phyloP scores from a whole-genome alignment of 257 asterid genomes.

The Handroanthus guayacan region DNA sequence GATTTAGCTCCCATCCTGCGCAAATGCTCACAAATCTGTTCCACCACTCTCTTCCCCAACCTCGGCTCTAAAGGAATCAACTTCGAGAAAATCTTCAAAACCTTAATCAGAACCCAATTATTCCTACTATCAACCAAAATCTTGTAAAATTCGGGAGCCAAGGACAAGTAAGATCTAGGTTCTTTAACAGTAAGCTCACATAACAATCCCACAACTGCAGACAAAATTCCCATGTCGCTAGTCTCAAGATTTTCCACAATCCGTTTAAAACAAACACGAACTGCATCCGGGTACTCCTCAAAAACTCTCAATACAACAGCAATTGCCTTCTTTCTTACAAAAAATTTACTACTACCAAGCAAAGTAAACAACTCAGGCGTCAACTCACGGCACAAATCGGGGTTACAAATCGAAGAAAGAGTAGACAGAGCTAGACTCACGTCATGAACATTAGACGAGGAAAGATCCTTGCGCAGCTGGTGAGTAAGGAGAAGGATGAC shows the following conservation, averaged over 20 bases:
- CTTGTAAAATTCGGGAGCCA: conserved; percentile 92
- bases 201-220: conserved; percentile 85
- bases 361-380: conserved; percentile 76
- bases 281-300: conserved; percentile 81
- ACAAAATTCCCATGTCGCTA: conserved; percentile 66
- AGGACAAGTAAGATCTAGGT: conserved; percentile 82
- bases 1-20: conserved; percentile 81
- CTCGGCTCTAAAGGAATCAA: conserved; percentile 89
- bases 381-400: conserved; percentile 87
- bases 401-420: conserved; percentile 66
- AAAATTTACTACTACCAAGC: conserved; percentile 56
- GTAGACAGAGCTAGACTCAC: conserved; percentile 81
- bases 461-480: conserved; percentile 91
- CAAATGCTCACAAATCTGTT: conserved; percentile 89
- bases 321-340: conserved; percentile 73
- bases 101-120: conserved; percentile 93
- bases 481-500: conserved; percentile 91
- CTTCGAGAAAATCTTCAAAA: conserved; percentile 80
- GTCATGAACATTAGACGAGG: conserved; percentile 68
- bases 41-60: conserved; percentile 76
- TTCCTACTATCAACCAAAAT: conserved; percentile 80
- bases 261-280: conserved; percentile 89
- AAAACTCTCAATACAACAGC: conserved; percentile 72
- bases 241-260: conserved; percentile 84
- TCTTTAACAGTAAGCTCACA: conserved; percentile 83